A percentile compares a stretch with the other conserved stretches of the same genome.
These are phyloP conservation scores for Cylindrotheca fusiformis DNA, from an alignment of 108 stramenopile species.

Conservation along the genomic window DNA sequence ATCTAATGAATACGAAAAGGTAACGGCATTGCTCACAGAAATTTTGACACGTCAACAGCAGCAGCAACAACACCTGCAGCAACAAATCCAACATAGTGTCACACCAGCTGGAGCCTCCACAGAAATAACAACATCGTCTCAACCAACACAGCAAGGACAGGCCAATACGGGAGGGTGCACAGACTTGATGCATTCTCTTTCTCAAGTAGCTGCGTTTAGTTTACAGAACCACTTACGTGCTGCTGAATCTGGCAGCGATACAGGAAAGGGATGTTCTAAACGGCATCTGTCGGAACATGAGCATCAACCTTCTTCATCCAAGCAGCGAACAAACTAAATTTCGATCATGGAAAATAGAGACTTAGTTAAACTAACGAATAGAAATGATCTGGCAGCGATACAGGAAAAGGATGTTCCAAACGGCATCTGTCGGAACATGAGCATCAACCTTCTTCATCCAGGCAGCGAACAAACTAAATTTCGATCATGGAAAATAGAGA, in stretches of 20 bases:
- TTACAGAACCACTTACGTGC: conserved; percentile 17
- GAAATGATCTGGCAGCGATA: not conserved
- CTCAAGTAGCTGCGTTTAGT: conserved; percentile 51
- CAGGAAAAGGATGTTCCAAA: not conserved
- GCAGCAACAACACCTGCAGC: conserved; percentile 1
- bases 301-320: not conserved
- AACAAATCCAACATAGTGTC: conserved; percentile 3
- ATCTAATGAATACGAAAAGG: conserved; percentile 42
- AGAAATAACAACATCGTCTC: too few species aligned
- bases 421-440: not conserved
- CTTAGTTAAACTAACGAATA: too few species aligned
- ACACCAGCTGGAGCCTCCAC: conserved; percentile 1
- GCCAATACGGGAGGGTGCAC: not conserved
- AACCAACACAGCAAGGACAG: not conserved
- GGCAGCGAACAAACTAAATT: not conserved
- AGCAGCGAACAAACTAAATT: not conserved
- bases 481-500: too few species aligned
- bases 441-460: not conserved
- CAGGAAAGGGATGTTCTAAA: not conserved
- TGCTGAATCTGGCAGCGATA: not conserved
- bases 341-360: too few species aligned
- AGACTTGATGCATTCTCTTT: conserved; percentile 57
- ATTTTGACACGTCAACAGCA: conserved; percentile 8
- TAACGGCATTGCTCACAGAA: conserved; percentile 37
- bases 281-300: not conserved